Percentiles rank a stretch among this genome's conserved stretches.
These are phyloP conservation scores for Thermomyces lanuginosus DNA, from an alignment of 2,329 filamentous ascomycete genomes.

Conservation along the genomic window DNA sequence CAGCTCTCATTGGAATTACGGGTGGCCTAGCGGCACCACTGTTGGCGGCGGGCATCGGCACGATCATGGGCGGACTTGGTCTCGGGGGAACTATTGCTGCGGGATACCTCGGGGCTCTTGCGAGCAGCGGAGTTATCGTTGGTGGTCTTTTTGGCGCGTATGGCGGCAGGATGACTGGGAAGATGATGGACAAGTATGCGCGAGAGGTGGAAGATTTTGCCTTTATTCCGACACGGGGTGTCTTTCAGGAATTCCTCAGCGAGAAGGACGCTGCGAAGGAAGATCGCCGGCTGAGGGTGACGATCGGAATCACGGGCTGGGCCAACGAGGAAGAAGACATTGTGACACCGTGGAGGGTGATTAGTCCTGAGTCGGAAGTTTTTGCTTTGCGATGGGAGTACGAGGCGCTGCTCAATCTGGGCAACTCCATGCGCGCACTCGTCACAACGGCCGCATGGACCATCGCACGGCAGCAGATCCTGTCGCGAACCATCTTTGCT, in stretches of 20 bases:
- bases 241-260: conserved; percentile 30
- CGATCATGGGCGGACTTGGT: conserved; percentile 59
- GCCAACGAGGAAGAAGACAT: conserved; percentile 55
- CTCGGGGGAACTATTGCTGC: conserved; percentile 59
- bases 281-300: conserved; percentile 58
- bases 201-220: conserved; percentile 79
- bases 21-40: conserved; percentile 64
- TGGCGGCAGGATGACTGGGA: conserved; percentile 61
- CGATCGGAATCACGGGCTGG: conserved; percentile 72
- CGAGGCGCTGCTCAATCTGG: conserved; percentile 59
- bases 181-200: conserved; percentile 78
- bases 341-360: conserved; percentile 58
- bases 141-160: conserved; percentile 88
- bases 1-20: conserved; percentile 69
- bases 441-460: conserved; percentile 67
- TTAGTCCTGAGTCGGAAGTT: conserved; percentile 57
- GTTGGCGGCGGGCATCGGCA: conserved; percentile 62
- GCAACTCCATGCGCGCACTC: conserved; percentile 59
- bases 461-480: conserved; percentile 54
- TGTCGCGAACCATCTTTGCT: conserved; percentile 54
- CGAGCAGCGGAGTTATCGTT: conserved; percentile 62
- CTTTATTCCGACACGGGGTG: conserved; percentile 55
- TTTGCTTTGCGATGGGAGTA: conserved; percentile 78
- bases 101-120: conserved; percentile 61
- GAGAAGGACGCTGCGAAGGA: conserved; percentile 28